These are phyloP conservation scores for Cytospora mali DNA, from an alignment of 2,329 filamentous ascomycete species.

Conservation along the genomic window DNA sequence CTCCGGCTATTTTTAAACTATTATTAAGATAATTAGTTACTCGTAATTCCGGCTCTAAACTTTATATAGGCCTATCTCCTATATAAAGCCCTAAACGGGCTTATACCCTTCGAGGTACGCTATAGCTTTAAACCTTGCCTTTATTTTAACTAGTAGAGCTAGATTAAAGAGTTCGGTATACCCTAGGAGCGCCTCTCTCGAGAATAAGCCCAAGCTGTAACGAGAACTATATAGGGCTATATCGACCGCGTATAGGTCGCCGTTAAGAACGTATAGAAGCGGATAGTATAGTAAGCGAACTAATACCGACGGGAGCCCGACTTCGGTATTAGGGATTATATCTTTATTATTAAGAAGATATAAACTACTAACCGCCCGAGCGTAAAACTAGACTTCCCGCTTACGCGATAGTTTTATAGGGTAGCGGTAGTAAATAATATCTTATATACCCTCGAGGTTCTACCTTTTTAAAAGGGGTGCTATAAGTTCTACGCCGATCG, in stretches of 20 bases:
- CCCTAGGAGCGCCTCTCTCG: neutral
- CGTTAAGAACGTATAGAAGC: neutral
- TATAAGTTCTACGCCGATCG: neutral
- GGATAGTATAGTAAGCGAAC: neutral
- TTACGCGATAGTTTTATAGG: neutral
- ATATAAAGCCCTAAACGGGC: neutral
- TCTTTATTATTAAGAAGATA: constrained; percentile 1
- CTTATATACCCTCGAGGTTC: neutral
- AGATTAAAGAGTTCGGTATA: neutral
- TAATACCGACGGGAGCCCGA: neutral
- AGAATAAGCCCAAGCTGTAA: neutral
- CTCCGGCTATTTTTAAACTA: neutral
- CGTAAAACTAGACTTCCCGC: neutral
- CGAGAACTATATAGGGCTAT: neutral
- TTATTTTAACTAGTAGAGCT: neutral
- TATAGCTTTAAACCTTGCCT: neutral
- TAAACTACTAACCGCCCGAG: neutral
- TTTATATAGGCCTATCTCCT: neutral
- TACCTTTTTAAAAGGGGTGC: neutral
- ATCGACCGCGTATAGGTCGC: neutral
- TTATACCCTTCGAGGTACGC: neutral
- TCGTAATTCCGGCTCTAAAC: neutral
- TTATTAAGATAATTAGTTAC: neutral
- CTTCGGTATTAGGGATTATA: neutral
- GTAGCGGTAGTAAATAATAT: neutral